These are phyloP conservation scores for Neurospora sublineolata DNA, from an alignment of 495 filamentous ascomycete species.

Conservation along the genomic window DNA sequence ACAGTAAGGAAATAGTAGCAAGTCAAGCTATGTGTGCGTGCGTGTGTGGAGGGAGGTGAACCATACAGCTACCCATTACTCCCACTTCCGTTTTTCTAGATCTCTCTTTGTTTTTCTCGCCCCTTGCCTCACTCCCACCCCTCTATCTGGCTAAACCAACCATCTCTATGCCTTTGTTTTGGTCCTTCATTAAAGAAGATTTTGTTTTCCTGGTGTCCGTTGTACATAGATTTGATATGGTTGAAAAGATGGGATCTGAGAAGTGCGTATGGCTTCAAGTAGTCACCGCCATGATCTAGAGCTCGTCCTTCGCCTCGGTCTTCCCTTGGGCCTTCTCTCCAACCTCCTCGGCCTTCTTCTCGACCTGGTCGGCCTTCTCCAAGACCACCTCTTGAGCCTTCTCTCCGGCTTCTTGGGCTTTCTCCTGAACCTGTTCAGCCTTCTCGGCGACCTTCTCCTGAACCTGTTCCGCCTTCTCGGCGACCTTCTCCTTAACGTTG, in stretches of 20 bases:
- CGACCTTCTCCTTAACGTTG: not conserved
- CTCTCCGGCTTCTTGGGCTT: not conserved
- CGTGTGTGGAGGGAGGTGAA: not conserved
- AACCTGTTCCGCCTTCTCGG: not conserved
- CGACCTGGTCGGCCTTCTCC: not conserved
- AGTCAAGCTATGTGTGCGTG: not conserved
- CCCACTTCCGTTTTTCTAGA: not conserved
- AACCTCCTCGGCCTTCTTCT: not conserved
- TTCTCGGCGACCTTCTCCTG: not conserved
- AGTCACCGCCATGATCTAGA: not conserved
- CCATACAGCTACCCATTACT: not conserved
- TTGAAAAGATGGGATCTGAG: not conserved
- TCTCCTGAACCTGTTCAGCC: not conserved
- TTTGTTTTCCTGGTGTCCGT: not conserved
- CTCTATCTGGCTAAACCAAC: not conserved
- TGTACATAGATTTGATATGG: not conserved
- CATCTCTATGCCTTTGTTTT: not conserved
- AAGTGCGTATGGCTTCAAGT: not conserved
- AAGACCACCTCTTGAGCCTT: not conserved
- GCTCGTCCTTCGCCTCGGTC: not conserved
- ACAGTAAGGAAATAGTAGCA: not conserved
- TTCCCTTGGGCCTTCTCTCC: not conserved
- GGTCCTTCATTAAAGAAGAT: not conserved
- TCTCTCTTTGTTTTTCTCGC: not conserved
- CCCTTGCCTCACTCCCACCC: not conserved